Evolutionary conservation across 306 rosid genomes (phyloP), one percentile per base, ranked within the genome.

Genomic region (Nissolia schottii): DNA sequence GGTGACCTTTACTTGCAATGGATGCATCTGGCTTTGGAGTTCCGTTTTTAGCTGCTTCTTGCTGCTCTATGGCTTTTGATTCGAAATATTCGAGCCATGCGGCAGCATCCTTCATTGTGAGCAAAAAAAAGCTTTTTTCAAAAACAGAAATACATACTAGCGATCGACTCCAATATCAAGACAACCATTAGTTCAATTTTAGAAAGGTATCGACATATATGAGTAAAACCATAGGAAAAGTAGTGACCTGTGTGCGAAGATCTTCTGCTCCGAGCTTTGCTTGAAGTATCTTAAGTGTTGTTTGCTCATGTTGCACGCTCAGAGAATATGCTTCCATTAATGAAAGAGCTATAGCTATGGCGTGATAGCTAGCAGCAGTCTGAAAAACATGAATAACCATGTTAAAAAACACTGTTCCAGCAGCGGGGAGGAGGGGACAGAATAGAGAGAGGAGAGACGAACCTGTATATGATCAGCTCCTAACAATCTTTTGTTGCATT

Each of bases 341-440:
- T 15, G 98, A 94, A 72, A 94, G 91, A 58, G 98, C 98, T 80
- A 94, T 94, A 60, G 98, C 98, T 66, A 94, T 94, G 79, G 98
- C 98, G 53, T 94, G 98, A 85, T 89, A 94, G 80, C 98, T 94
- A 32, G 98, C 97, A 23, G 97, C 98, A 80, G 98, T 94, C 97
- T 94, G n/a, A n/a, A 79, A 40, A 79, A 50, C 55, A 68, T 14
- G 24, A 83, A 76, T 45, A 1, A 45, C 19, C 7, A n/a, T 2
- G 8, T 4, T 35, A 28, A 53, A 34, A 75, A 69, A 61, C 58
- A 76, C 5, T 28, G 51, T 28, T 74, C 63, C 60, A 60, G 49
- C 46, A 48, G 18, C 23, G 22, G 25, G 18, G 35, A 3, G 9
- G 34, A 3, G 0, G 40, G 61, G 4, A 12, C 35, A 10, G 55